Base-by-base conservation (phyloP, 495 filamentous ascomycete genomes). In the Thozetella sp. region DNA sequence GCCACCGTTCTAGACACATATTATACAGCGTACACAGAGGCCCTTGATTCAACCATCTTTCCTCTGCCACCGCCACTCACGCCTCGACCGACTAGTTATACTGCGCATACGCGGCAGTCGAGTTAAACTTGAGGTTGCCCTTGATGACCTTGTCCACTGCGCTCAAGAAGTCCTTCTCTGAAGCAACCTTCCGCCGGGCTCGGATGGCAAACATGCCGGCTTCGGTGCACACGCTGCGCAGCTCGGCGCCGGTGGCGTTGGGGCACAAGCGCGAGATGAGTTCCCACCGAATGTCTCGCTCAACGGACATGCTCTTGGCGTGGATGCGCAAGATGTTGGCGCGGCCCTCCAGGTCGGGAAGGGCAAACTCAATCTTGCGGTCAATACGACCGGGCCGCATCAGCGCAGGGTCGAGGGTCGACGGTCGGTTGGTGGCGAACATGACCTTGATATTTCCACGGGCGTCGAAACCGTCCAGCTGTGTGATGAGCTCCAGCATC, bases 71-170 rank as follows among this genome's bases (percentile, higher is more conserved):
- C 43, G 12, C n/a, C 43, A n/a, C n/a, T 19, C n/a, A 19, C n/a
- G n/a, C n/a, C n/a, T n/a, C n/a, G n/a, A n/a, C 48, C 46, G 25
- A 34, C 62, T 93, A 99, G 76, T 99, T 99, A 84, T 99, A 99
- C 76, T 98, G 95, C 87, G 96, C 96, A 80, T 99, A 99, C 56
- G 93, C 93, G 23, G 96, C 95, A 55, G 95, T 99, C 57, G 92
- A 96, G 84, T 97, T 98, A 83, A 99, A 99, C 84, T 99, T 99
- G 72, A 97, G 80, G 75, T 97, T 97, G 60, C 93, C 93, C 86
- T 97, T 97, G 78, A 99, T 99, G 56, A 99, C 95, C 87, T 99
- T 99, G 80, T 99, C 95, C 59, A 99, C 95, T 17, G 94, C 93
- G 20, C 90, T 90, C 73, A 99, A 82, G 79, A 99, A 99, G 81